A percentile compares a stretch with the other conserved stretches of the same genome.
These are phyloP conservation scores for Penstemon newberryi DNA, from an alignment of 257 asterid genomes.

Conservation along the genomic window DNA sequence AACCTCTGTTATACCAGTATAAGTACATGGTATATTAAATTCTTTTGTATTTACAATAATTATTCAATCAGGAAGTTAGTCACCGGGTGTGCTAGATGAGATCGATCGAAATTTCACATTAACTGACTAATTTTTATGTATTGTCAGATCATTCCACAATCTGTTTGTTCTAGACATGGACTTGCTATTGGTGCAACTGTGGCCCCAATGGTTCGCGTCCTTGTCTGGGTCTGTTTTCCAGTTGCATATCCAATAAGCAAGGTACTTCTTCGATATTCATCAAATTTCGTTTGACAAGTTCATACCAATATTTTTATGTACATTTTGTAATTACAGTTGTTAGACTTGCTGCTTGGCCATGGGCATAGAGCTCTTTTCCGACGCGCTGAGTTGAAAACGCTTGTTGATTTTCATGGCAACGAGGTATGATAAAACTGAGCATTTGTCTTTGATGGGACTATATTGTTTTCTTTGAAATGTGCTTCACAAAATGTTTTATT, in stretches of 20 bases:
- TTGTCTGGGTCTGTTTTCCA: conserved; percentile 59
- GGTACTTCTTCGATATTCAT: neutral
- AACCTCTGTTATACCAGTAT: too few species aligned
- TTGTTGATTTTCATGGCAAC: conserved; percentile 77
- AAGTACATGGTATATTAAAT: too few species aligned
- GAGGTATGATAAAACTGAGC: conserved; percentile 47
- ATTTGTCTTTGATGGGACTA: neutral
- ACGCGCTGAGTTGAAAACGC: conserved; percentile 93
- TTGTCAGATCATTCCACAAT: conserved; percentile 94
- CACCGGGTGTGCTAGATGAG: too few species aligned
- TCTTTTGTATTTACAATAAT: too few species aligned
- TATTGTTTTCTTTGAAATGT: neutral
- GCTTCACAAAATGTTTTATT: too few species aligned
- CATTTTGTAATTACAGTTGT: conserved; percentile 43
- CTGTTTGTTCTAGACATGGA: conserved; percentile 95
- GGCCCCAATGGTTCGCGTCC: conserved; percentile 82
- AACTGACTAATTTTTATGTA: neutral
- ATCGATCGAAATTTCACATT: too few species aligned
- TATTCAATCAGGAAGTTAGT: too few species aligned
- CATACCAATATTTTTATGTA: neutral
- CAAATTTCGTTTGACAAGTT: neutral
- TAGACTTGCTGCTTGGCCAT: conserved; percentile 80
- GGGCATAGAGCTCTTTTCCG: conserved; percentile 84
- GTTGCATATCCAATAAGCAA: conserved; percentile 66
- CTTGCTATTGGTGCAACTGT: conserved; percentile 95